These are phyloP conservation scores for Jaenimonas drosophilae DNA, from an alignment of 208 protist genomes.

Conservation along the genomic window DNA sequence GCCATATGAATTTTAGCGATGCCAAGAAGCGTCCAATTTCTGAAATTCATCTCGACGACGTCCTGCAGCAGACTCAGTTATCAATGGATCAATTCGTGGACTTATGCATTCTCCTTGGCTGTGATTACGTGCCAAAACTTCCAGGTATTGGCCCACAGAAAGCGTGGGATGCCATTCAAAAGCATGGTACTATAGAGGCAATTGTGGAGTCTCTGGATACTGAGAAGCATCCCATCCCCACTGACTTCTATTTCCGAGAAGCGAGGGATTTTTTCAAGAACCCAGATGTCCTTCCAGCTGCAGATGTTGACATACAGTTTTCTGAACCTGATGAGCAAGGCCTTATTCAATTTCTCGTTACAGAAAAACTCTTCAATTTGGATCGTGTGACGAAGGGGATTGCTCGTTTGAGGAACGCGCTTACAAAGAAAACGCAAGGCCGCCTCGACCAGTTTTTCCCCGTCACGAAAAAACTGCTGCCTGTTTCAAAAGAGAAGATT, in stretches of 20 bases:
- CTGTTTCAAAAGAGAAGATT: slow-evolving; percentile 3
- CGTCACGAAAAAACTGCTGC: slow-evolving; percentile 15
- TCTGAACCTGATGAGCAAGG: slow-evolving; percentile 95
- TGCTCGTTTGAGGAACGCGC: slow-evolving; percentile 53
- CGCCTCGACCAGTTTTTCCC: slow-evolving; percentile 89
- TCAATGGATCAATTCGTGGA: slow-evolving; percentile 97
- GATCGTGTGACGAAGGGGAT: slow-evolving; percentile 83
- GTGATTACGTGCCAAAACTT: slow-evolving; percentile 98
- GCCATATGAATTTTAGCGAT: slow-evolving; percentile 95
- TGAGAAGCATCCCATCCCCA: slow-evolving; percentile 71
- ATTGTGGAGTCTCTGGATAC: slow-evolving; percentile 91
- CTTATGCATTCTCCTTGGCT: slow-evolving; percentile 99
- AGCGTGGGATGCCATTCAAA: slow-evolving; percentile 92
- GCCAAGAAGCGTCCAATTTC: slow-evolving; percentile 94
- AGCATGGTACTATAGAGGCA: slow-evolving; percentile 93
- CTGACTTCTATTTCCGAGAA: slow-evolving; percentile 84
- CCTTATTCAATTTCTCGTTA: slow-evolving; percentile 95
- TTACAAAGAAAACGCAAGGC: slow-evolving; percentile 73
- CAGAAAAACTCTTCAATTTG: slow-evolving; percentile 97
- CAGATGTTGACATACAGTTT: slow-evolving; percentile 89
- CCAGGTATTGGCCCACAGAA: slow-evolving; percentile 96
- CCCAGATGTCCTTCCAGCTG: slow-evolving; percentile 80
- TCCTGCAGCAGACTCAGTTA: slow-evolving; percentile 74
- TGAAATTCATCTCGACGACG: slow-evolving; percentile 89
- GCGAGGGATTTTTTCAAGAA: slow-evolving; percentile 89